Conservation (phyloP, 768 basidiomycete genomes). For the Suillus subluteus region DNA sequence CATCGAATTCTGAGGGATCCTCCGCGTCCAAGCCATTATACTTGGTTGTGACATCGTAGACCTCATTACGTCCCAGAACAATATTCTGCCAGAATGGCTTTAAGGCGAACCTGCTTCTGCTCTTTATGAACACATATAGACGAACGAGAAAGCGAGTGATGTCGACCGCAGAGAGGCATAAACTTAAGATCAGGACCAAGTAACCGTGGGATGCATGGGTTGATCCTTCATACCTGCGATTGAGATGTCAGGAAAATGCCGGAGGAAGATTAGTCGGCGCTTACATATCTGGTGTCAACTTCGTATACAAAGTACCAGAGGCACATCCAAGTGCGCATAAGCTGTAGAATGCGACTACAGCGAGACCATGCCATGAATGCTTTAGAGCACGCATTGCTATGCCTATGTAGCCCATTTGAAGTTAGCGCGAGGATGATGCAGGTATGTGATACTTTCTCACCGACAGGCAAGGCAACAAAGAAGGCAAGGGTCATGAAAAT, state of each 20-base stretch:
- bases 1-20: conserved; percentile 58
- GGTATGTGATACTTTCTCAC: conserved; percentile 46
- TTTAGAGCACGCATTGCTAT: conserved; percentile 81
- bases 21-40: conserved; percentile 62
- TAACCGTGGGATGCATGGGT: conserved; percentile 71
- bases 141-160: conserved; percentile 54
- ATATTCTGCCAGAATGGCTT: conserved; percentile 60
- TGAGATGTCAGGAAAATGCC: conserved; percentile 12
- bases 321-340: conserved; percentile 67
- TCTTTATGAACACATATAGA: conserved; percentile 48
- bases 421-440: conserved; percentile 1
- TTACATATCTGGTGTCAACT: conserved; percentile 83
- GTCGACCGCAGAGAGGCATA: conserved; percentile 56
- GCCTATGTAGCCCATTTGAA: conserved; percentile 44
- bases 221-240: conserved; percentile 66
- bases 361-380: conserved; percentile 63
- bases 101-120: conserved; percentile 48
- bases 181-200: conserved; percentile 48
- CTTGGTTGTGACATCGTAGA: conserved; percentile 37
- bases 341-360: conserved; percentile 64
- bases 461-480: conserved; percentile 79
- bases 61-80: conserved; percentile 51
- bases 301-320: conserved; percentile 71
- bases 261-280: conserved; percentile 24
- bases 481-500: conserved; percentile 78